Evolutionary conservation across 441 rosid species (phyloP).

Genomic region (Eugenia klotzschiana): DNA sequence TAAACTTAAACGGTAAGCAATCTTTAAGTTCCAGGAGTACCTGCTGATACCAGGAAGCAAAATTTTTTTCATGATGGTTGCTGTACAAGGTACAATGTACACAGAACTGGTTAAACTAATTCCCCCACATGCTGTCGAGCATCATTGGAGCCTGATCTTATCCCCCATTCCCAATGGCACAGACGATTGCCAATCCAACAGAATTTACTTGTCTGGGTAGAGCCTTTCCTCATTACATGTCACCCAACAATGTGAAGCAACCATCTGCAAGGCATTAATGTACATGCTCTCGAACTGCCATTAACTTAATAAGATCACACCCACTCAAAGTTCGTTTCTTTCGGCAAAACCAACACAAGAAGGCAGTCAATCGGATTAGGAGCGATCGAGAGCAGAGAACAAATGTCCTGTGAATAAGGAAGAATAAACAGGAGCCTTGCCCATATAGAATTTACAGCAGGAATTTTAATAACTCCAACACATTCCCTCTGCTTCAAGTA

Average conservation of each 20-base stretch:
- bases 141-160: background rate
- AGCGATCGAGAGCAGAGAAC: constrained; percentile 61
- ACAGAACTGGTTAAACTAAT: background rate
- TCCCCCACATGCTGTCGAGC: background rate
- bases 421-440: constrained; percentile 88
- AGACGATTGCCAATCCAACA: background rate
- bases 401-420: constrained; percentile 56
- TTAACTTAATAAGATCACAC: constrained; percentile 14
- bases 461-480: constrained; percentile 91
- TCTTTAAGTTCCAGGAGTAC: background rate
- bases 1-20: background rate
- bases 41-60: constrained; percentile 1
- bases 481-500: constrained; percentile 92
- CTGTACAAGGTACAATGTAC: background rate
- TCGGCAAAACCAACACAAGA: constrained; percentile 73
- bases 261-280: background rate
- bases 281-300: background rate
- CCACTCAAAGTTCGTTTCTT: constrained; percentile 64
- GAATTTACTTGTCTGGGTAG: background rate
- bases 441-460: constrained; percentile 61
- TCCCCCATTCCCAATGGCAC: background rate
- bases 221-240: background rate
- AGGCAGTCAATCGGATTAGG: constrained; percentile 43
- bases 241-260: background rate
- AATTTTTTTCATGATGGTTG: background rate